phyloP scores from a whole-genome alignment of 2,329 filamentous ascomycete species.

The Cephalotrichum gorgonifer region DNA sequence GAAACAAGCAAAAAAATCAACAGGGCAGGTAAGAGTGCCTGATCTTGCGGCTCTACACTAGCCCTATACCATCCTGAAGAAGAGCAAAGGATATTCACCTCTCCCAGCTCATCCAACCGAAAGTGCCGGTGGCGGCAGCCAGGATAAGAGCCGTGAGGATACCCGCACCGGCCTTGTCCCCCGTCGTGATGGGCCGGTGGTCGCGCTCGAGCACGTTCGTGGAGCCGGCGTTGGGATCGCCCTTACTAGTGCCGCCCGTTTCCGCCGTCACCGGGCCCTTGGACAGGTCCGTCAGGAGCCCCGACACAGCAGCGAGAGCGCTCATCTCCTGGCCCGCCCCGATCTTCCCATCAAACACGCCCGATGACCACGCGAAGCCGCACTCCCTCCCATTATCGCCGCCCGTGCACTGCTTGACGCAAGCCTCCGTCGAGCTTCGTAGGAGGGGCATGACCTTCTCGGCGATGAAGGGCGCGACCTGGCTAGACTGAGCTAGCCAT shows the following conservation, averaged over 20 bases:
- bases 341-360: slow-evolving; percentile 39
- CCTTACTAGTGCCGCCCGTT: slow-evolving; percentile 40
- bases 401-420: slow-evolving; percentile 43
- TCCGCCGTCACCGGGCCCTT: slow-evolving; percentile 31
- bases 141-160: slow-evolving; percentile 36
- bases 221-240: slow-evolving; percentile 30
- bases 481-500: slow-evolving; percentile 42
- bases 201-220: slow-evolving; percentile 22
- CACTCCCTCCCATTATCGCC: slow-evolving; percentile 38
- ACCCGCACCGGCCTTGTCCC: slow-evolving; percentile 35
- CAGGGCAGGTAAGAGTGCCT: no score
- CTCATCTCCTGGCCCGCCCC: slow-evolving; percentile 53
- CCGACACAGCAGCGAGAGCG: slow-evolving; percentile 43
- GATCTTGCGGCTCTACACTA: no score
- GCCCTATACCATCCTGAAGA: no score
- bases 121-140: slow-evolving; percentile 25
- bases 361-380: slow-evolving; percentile 42
- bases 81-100: slow-evolving; percentile 15
- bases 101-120: slow-evolving; percentile 38
- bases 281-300: slow-evolving; percentile 33
- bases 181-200: slow-evolving; percentile 26
- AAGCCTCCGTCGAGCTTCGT: slow-evolving; percentile 39
- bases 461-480: slow-evolving; percentile 43
- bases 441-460: slow-evolving; percentile 40
- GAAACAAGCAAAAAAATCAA: background rate